Base-by-base conservation (phyloP, 108 stramenopile genomes). In the Conticribra guillardii region DNA sequence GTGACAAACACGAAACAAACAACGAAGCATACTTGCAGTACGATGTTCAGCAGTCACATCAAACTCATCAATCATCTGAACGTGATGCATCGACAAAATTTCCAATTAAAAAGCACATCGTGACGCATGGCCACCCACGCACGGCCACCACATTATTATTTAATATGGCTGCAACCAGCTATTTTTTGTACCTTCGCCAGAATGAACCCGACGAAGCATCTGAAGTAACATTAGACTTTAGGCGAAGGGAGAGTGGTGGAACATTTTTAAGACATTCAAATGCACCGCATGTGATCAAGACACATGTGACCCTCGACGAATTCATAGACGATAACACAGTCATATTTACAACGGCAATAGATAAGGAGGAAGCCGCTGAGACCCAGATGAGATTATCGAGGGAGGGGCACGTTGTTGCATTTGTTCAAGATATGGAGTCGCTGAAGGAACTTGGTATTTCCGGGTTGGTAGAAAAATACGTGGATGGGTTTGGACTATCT, bases 121-220 rank as follows among this genome's bases (percentile, higher is more conserved):
- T 78, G 9, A 65, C 69, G 2, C 57, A 78, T 22, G 76, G 76
- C 21, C 53, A 50, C 23, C 64, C 76, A 2, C 68, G 76, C 32
- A 78, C 76, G 26, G 76, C 76, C 23, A 70, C 76, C 7, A 78
- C 76, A 24, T 50, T 78, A 7, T 27, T 78, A 45, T 78, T 78
- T 44, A 78, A 78, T 47, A 78, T 78, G 76, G 76, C 70, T 0
- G 63, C 55, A 14, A 57, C 57, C 37, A 49, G 46, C 5, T 70
- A 78, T 62, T 78, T 78, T 55, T 64, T 78, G 7, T 54, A 78
- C 31, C 68, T 78, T 19, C 5, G 18, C 24, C 64, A 64, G n/a
- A 46, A 61, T 11, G 50, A 70, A 16, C 76, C 69, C 3, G 44
- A 53, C 2, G 24, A 14, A 27, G 54, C 64, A 30, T 27, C 76